Base-by-base conservation (phyloP, 495 filamentous ascomycete genomes). In the Penicilliopsis zonata region DNA sequence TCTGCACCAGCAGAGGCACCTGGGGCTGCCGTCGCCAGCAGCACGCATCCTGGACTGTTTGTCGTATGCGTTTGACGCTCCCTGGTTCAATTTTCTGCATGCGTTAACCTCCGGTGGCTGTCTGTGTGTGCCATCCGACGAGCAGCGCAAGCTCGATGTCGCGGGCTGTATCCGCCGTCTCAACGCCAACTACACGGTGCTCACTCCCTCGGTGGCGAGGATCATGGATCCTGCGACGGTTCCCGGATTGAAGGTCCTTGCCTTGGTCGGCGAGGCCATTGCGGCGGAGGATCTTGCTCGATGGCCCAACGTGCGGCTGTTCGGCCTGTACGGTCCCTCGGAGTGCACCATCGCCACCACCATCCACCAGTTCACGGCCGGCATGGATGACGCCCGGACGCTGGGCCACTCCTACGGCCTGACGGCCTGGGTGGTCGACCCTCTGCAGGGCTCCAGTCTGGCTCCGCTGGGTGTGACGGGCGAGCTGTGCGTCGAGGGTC, bases 51-150 rank as follows among this genome's bases (percentile, higher is more conserved):
- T 67, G 16, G 61, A 72, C 31, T 69, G 68, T 30, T 55, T 62
- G 0, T 57, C 63, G 6, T 69, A 65, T 37, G 49, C 59, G 9
- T 72, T 71, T 30, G 69, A 72, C 34, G 63, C 61, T 4, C 54
- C 52, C 28, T 59, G 68, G 28, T 50, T 55, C 36, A 63, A 67
- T 31, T 69, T 72, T 41, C 41, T 68, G 3, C 59, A 53, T 29
- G 65, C 67, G 0, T 38, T 74, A 4, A 46, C 52, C 2, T 39
- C 44, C 3, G 69, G 67, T 5, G 70, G 55, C 9, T 66, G 60
- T 19, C 44, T 75, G 5, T 74, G 67, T 48, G 59, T 73, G n/a
- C 69, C 69, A 0, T 62, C 59, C 1, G 67, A 72, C 19, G 45
- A 57, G 57, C 33, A 52, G 46, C 5, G 57, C 30, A 18, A 46